phyloP scores from a whole-genome alignment of 2,329 filamentous ascomycete species.

The Alternaria infectoria region DNA sequence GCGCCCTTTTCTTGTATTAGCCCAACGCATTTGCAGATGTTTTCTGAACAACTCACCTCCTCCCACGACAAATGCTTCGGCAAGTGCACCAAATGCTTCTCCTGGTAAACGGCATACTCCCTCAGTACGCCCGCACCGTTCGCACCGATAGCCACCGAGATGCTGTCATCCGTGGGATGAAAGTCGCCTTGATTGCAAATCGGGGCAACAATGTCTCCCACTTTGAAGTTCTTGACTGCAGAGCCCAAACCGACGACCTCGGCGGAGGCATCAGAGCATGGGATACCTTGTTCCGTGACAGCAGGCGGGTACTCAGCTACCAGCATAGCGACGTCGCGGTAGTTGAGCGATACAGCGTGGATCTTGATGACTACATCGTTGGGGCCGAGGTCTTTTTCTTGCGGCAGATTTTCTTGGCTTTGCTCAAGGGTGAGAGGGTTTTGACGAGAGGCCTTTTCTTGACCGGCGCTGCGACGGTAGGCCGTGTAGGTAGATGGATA shows the following conservation, averaged over 20 bases:
- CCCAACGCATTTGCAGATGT: neutral
- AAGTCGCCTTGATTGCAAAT: slow-evolving; percentile 9
- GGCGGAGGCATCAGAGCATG: slow-evolving; percentile 32
- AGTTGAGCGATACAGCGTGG: slow-evolving; percentile 38
- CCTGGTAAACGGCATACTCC: slow-evolving; percentile 34
- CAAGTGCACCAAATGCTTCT: slow-evolving; percentile 31
- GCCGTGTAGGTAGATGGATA: slow-evolving; percentile 22
- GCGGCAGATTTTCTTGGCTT: neutral
- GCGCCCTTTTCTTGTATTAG: slow-evolving; percentile 14
- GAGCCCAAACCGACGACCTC: slow-evolving; percentile 31
- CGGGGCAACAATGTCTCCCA: slow-evolving; percentile 35
- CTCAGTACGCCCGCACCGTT: slow-evolving; percentile 25
- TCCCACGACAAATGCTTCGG: slow-evolving; percentile 33
- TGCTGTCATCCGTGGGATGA: slow-evolving; percentile 19
- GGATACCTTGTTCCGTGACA: slow-evolving; percentile 20
- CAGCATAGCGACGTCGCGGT: slow-evolving; percentile 36
- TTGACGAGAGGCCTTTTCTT: slow-evolving; percentile 14
- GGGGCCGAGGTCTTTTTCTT: slow-evolving; percentile 6
- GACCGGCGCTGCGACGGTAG: slow-evolving; percentile 26
- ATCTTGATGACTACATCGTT: slow-evolving; percentile 32
- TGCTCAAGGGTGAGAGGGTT: slow-evolving; percentile 13
- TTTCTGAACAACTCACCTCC: slow-evolving; percentile 21
- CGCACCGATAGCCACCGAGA: slow-evolving; percentile 12
- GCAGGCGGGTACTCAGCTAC: slow-evolving; percentile 18
- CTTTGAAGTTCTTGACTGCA: slow-evolving; percentile 18